These are phyloP conservation scores for Ceratocystis destructans DNA, from an alignment of 2,329 filamentous ascomycete genomes.

Conservation along the genomic window DNA sequence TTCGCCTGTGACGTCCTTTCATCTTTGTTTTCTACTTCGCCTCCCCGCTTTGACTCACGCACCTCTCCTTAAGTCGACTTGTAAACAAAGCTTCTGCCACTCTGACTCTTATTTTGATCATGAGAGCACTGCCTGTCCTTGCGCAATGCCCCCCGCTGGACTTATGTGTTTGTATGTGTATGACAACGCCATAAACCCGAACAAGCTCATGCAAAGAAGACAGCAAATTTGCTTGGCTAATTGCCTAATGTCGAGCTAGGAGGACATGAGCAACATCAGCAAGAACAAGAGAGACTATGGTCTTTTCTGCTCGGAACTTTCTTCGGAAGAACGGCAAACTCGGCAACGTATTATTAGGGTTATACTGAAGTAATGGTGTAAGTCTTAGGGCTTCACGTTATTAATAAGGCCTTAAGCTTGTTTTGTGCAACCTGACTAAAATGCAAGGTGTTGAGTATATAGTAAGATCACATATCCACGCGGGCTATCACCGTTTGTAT, in stretches of 20 bases:
- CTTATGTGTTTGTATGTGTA: not conserved
- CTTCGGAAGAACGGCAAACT: not conserved
- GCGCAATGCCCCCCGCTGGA: not conserved
- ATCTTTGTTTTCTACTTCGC: not conserved
- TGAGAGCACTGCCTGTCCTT: not conserved
- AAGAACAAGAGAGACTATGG: not conserved
- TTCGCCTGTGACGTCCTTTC: not conserved
- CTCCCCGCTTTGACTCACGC: not conserved
- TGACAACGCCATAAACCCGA: not conserved
- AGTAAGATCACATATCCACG: too few species aligned
- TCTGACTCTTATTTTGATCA: constrained; percentile 1
- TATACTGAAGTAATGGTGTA: not conserved
- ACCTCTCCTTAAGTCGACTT: not conserved
- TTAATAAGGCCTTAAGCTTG: not conserved
- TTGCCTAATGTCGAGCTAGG: too few species aligned
- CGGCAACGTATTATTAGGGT: not conserved
- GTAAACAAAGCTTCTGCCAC: constrained; percentile 1
- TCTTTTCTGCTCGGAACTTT: not conserved
- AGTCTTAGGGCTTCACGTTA: not conserved
- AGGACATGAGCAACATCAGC: not conserved
- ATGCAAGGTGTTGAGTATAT: not conserved
- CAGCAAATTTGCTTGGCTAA: not conserved
- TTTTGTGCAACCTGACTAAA: not conserved
- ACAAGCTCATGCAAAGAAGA: not conserved
- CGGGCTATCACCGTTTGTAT: too few species aligned